Base-by-base conservation (phyloP, 2,329 filamentous ascomycete species). In the Verticillium nonalfalfae region DNA sequence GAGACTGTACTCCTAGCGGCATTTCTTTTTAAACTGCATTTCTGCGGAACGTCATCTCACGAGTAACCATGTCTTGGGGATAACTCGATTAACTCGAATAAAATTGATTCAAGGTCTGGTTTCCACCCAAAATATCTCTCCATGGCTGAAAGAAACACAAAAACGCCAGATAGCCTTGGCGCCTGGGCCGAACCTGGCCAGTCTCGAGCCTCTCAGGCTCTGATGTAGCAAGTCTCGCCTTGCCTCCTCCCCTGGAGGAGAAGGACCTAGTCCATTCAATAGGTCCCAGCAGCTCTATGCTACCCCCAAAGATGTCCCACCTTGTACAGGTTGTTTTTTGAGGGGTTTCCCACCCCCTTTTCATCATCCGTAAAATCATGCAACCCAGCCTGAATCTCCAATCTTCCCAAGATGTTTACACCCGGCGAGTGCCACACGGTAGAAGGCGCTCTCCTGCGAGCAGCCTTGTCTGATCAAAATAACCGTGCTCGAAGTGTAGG, bases 301-400 rank as follows among this genome's bases (percentile, higher is more conserved):
- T 35, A 4, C 18, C 26, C 54, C 54, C 54, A 57, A 13, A 55
- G 55, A 36, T 36, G 55, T 36, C 33, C n/a, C 14, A 57, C 33
- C 55, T 38, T 34, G 54, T 56, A 34, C 55, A 21, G 55, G 31
- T 34, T 10, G 6, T 39, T 33, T 56, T 57, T 26, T 56, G 58
- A 52, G 14, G 26, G 26, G 26, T 26, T 36, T 45, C 50, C 52
- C 56, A 11, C 11, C 35, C 57, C 45, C 34, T 18, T 59, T 57
- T 64, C 63, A 63, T 64, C 38, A 64, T 63, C 61, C 63, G 57
- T 64, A 59, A 64, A 64, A 56, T 65, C 64, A 56, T 65, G 52
- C 35, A 58, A 57, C n/a, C 18, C 45, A 13, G 45, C 18, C 45
- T 18, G 7, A 11, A 7, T 50, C 45, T 21, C 18, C 45, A n/a